phyloP scores from a whole-genome alignment of 768 basidiomycete species.

The Russula compacta region DNA sequence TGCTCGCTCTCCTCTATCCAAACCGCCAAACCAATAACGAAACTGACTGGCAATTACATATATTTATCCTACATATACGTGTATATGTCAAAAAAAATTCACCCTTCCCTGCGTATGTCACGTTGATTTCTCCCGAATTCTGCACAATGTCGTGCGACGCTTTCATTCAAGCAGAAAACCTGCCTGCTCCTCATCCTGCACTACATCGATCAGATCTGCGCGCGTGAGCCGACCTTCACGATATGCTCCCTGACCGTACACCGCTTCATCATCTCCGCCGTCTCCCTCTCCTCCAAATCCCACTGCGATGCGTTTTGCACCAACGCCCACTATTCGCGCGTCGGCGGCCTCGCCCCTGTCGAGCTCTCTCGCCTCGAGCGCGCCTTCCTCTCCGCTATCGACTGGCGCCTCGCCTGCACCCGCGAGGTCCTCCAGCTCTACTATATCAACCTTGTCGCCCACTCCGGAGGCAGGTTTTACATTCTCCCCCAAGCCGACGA shows the following conservation, averaged over 20 bases:
- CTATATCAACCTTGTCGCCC: conserved; percentile 86
- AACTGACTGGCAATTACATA: not conserved
- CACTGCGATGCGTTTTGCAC: conserved; percentile 94
- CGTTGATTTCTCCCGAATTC: not conserved
- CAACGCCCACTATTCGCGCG: conserved; percentile 89
- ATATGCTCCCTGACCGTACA: conserved; percentile 95
- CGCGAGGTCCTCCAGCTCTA: conserved; percentile 87
- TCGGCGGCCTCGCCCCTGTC: conserved; percentile 84
- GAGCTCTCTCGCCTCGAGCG: conserved; percentile 94
- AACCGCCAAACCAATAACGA: not conserved
- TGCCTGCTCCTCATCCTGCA: conserved; percentile 76
- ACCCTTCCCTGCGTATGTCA: not conserved
- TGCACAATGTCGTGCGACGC: not conserved
- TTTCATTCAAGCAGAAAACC: conserved; percentile 43
- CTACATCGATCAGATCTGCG: conserved; percentile 92
- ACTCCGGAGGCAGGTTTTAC: conserved; percentile 50
- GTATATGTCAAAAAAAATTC: too few relatives aligned
- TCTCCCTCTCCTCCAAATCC: conserved; percentile 89
- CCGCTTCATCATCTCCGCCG: conserved; percentile 91
- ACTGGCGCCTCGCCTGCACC: conserved; percentile 94
- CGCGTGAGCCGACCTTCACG: conserved; percentile 79
- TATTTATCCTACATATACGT: not conserved
- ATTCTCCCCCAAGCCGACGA: conserved; percentile 35
- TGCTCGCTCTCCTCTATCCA: not conserved
- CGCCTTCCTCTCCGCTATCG: conserved; percentile 85